Evolutionary conservation across 371 early-diverging fungal species (phyloP).

Genomic region (Entomophthora muscae): DNA sequence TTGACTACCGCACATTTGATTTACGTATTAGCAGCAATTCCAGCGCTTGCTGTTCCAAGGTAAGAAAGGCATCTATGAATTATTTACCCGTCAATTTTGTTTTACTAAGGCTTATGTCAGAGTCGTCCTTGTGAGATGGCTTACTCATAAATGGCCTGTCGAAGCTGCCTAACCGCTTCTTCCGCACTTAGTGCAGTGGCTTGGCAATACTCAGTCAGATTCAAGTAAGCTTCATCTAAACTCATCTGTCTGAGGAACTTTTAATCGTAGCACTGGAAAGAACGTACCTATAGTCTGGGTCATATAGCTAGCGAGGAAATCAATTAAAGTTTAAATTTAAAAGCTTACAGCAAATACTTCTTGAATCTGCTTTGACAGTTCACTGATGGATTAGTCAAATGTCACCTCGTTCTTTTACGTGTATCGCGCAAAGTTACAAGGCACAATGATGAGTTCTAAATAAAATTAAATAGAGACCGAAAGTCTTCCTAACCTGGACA

Average conservation of each 20-base stretch:
- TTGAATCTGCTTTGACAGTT: neutral
- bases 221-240: conserved; percentile 9
- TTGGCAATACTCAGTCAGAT: conserved; percentile 3
- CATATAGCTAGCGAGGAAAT: neutral
- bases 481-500: neutral
- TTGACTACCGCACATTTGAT: neutral
- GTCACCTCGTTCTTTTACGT: neutral
- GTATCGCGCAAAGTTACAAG: neutral
- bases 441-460: conserved; percentile 7
- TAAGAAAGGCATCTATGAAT: too few species aligned
- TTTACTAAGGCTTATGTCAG: conserved; percentile 1
- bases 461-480: neutral
- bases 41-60: conserved; percentile 7
- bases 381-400: neutral
- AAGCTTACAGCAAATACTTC: conserved; percentile 7
- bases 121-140: neutral
- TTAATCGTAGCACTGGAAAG: neutral
- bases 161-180: neutral
- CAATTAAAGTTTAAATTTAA: neutral
- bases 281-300: conserved; percentile 4
- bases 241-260: neutral
- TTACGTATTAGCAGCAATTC: conserved; percentile 3
- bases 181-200: neutral
- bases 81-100: conserved; percentile 3
- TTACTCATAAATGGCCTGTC: conserved; percentile 5